Conservation (phyloP, 371 early-diverging fungal genomes). For the Saksenaea vasiformis region DNA sequence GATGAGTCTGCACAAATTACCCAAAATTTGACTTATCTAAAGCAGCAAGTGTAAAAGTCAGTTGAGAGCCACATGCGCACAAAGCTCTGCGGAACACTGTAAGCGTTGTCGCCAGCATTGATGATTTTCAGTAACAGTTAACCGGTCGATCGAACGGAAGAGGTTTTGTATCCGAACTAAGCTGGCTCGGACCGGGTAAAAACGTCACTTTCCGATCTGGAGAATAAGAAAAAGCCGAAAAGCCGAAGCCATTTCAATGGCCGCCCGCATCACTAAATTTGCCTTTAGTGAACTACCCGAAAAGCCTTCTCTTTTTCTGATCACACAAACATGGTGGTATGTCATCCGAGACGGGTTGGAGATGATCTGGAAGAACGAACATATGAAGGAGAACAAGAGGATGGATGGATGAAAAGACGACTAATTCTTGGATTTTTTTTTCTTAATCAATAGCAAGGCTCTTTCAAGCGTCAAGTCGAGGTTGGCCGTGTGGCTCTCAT, state of each 20-base stretch:
- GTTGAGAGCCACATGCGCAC: too few species aligned
- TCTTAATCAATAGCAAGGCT: constrained; percentile 42
- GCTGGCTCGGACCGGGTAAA: too few species aligned
- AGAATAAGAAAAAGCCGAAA: background rate
- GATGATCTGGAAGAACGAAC: background rate
- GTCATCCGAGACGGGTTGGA: background rate
- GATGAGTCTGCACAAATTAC: too few species aligned
- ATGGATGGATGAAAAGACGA: constrained; percentile 10
- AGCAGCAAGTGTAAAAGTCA: too few species aligned
- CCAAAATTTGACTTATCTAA: too few species aligned
- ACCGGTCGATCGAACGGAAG: too few species aligned
- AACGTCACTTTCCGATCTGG: background rate
- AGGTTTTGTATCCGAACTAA: too few species aligned
- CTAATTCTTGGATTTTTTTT: constrained; percentile 6
- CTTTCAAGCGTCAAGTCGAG: constrained; percentile 94
- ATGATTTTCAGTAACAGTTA: too few species aligned
- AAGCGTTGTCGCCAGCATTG: too few species aligned
- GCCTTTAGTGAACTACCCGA: background rate
- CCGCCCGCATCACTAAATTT: constrained; percentile 3
- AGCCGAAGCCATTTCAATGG: background rate
- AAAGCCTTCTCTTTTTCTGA: constrained; percentile 6
- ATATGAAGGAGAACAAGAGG: background rate
- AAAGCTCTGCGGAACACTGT: too few species aligned
- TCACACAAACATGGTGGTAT: constrained; percentile 6
- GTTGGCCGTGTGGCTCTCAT: constrained; percentile 97